phyloP scores from a whole-genome alignment of 371 early-diverging fungal species.

The Mucor racemosus region DNA sequence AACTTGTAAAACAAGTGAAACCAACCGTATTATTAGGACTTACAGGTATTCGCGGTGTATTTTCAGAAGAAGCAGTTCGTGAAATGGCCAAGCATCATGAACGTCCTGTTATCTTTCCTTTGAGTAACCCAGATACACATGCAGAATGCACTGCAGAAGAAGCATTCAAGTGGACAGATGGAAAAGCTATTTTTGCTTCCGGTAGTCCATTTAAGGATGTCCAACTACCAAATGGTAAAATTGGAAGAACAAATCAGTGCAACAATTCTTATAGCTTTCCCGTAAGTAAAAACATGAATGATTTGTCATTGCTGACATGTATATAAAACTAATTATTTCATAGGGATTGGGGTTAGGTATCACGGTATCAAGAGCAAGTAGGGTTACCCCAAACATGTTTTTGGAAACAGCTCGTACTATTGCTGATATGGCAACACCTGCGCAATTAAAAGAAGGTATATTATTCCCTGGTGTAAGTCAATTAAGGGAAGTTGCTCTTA shows the following conservation, averaged over 20 bases:
- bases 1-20: constrained; percentile 61
- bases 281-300: constrained; percentile 10
- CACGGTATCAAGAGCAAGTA: constrained; percentile 56
- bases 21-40: constrained; percentile 68
- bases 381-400: constrained; percentile 63
- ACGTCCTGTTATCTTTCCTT: constrained; percentile 65
- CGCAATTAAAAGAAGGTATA: constrained; percentile 60
- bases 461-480: constrained; percentile 61
- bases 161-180: constrained; percentile 66
- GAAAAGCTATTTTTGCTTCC: constrained; percentile 65
- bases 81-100: constrained; percentile 62
- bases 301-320: not conserved
- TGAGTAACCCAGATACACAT: constrained; percentile 67
- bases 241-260: constrained; percentile 61
- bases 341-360: constrained; percentile 64
- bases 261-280: constrained; percentile 69
- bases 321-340: not conserved
- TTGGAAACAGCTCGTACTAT: constrained; percentile 62
- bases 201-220: constrained; percentile 64
- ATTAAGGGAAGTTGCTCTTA: constrained; percentile 54
- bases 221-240: constrained; percentile 45
- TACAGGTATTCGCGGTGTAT: constrained; percentile 62
- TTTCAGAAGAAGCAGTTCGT: constrained; percentile 58
- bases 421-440: constrained; percentile 60
- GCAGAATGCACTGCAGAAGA: constrained; percentile 70